Evolutionary conservation across 164 flowering plant genomes (phyloP), one percentile per base, ranked within the genome.

Genomic region (Annona cherimola): DNA sequence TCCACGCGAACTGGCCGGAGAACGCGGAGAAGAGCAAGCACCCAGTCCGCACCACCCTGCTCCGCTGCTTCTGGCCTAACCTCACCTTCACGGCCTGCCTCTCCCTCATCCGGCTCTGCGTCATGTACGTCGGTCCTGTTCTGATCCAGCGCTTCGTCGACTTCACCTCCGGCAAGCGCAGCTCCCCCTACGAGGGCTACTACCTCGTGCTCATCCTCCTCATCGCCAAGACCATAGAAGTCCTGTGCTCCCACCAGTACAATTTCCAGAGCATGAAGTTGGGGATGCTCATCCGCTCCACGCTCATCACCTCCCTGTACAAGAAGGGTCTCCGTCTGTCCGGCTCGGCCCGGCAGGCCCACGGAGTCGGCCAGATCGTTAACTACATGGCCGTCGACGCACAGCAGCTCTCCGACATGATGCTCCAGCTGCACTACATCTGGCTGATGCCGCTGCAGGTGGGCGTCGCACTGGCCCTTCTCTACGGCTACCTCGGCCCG

Each of bases 321-420:
- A 85, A 77, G 80, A 96, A 96, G 77, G 99, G 98, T 1, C 79
- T 96, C 66, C 85, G 86, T 69, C 81, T 96, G 12, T 80, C 98
- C 0, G 82, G 91, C 78, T 89, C 99, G 0, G 90, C 97, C 9
- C 75, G 98, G n/a, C 99, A 96, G 71, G 84, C 82, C 45, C 99
- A 96, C 63, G 98, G 98, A 3, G 83, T 90, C 1, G 99, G 99
- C 3, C 95, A 91, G 78, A 95, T 95, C 42, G 99, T 95, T 45
- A 95, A 95, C 67, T 93, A 90, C 83, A 95, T 95, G 99, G 97
- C 96, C 4, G 96, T 95, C 0, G 99, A 95, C 80, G 96, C 97
- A 3, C 99, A 95, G 65, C 97, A 91, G 73, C 91, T 95, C 9
- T 91, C 98, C 14, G 97, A 95, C 76, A 90, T 93, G 96, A 87